Evolutionary conservation across 192 early-diverging fungal genomes (phyloP).

Genomic region (Linnemannia elongata): DNA sequence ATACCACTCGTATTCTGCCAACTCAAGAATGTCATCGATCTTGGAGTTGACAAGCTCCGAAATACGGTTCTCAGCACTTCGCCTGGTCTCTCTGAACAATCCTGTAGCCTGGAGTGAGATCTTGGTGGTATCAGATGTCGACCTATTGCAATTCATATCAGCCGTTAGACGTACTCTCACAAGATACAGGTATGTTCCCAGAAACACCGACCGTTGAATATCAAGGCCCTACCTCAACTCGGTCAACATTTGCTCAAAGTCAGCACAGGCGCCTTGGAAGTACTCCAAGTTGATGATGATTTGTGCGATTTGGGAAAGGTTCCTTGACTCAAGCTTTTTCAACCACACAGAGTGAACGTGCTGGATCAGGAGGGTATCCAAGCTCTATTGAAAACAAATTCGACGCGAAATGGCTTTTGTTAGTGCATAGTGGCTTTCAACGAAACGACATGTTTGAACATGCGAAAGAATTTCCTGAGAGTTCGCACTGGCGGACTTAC

Average conservation of each 20-base stretch:
- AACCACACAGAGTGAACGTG: conserved; percentile 77
- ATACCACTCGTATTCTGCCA: conserved; percentile 90
- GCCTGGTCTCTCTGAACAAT: conserved; percentile 76
- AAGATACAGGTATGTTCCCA: background rate
- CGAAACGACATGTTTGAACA: background rate
- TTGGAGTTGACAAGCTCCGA: conserved; percentile 85
- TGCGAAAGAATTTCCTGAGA: background rate
- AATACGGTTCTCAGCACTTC: conserved; percentile 84
- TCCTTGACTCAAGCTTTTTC: conserved; percentile 74
- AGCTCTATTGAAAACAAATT: conserved; percentile 45
- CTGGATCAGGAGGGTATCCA: conserved; percentile 80
- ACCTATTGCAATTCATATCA: conserved; percentile 42
- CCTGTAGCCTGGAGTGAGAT: conserved; percentile 75
- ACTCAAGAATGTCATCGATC: conserved; percentile 84
- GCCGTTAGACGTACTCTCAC: background rate
- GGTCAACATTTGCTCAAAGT: conserved; percentile 84
- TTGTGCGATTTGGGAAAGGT: conserved; percentile 87
- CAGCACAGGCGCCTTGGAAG: conserved; percentile 73
- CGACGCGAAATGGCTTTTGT: background rate
- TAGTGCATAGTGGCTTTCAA: background rate
- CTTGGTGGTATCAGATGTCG: conserved; percentile 67
- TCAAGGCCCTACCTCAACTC: conserved; percentile 62
- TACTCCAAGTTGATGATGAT: conserved; percentile 88
- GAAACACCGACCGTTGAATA: background rate
- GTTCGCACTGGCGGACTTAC: conserved; percentile 37